Evolutionary conservation across 1,284 basidiomycete genomes (phyloP), one percentile per base, ranked within the genome.

Genomic region (Sanghuangporus baumii): DNA sequence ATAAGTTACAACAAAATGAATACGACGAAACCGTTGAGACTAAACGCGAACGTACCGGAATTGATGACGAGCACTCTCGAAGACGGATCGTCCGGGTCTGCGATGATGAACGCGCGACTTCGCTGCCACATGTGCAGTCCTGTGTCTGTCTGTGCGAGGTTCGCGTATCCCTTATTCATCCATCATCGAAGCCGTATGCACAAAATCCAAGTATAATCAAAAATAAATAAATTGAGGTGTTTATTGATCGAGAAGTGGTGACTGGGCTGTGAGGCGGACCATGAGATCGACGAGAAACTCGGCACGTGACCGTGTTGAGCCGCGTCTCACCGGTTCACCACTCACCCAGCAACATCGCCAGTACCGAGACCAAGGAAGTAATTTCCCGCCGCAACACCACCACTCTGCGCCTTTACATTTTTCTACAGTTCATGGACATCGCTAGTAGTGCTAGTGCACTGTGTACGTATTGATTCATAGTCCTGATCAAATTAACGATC

Each of bases 41-140:
- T 74, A 37, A 11, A 9, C 2, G 6, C 16, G 6, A 37, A 69
- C 72, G 65, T 65, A 83, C 87, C 87, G 23, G 89, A 80, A 68
- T 91, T 93, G 73, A 93, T 85, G 71, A 91, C 88, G 2, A 93
- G 81, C 65, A 93, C 73, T 23, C 89, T 80, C 60, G 87, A 81
- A 41, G 79, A 73, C 2, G 86, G 74, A 51, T 80, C 73, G 34
- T 79, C 68, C 34, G 82, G 73, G 60, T 88, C 85, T 14, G 88
- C 90, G 41, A 93, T 75, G 68, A 93, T 87, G 74, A 88, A 93
- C 0, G 88, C 89, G 12, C 91, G 84, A 67, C 85, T 86, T 52
- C 88, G 82, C 71, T 91, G 84, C 9, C 91, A 82, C 86, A 93
- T 89, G 72, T 93, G 89, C 59, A 93, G 75, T 3, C 91, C 91